Evolutionary conservation across 805 yeast genomes (phyloP).

Genomic region (Myxozyma kluyveri): DNA sequence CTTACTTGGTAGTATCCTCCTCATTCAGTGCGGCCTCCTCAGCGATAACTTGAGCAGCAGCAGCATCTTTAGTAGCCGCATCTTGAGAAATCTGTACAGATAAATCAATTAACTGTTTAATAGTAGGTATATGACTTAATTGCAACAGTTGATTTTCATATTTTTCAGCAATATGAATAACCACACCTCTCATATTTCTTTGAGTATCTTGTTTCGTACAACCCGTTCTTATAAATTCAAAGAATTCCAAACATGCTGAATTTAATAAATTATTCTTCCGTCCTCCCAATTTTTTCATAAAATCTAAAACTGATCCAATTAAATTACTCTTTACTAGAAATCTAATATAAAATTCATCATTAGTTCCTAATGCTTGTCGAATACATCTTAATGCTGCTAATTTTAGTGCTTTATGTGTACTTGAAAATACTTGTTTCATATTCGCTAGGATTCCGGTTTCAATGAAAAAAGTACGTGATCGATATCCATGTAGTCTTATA

Average conservation of each 20-base stretch:
- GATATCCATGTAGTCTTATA: constrained; percentile 58
- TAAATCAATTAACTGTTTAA: constrained; percentile 16
- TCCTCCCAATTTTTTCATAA: constrained; percentile 47
- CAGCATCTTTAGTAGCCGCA: constrained; percentile 1
- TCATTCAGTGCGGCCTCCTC: background rate
- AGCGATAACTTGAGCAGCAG: constrained; percentile 7
- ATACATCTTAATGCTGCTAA: constrained; percentile 64
- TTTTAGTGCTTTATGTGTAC: constrained; percentile 40
- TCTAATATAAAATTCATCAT: constrained; percentile 60
- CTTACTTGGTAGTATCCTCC: background rate
- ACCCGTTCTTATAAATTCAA: constrained; percentile 45
- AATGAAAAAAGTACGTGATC: constrained; percentile 61
- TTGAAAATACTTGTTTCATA: constrained; percentile 49
- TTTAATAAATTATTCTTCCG: constrained; percentile 61
- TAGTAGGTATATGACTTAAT: constrained; percentile 36
- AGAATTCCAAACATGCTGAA: constrained; percentile 71
- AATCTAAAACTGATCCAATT: constrained; percentile 48
- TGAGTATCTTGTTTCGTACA: constrained; percentile 21
- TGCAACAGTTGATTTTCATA: constrained; percentile 37
- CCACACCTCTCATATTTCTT: constrained; percentile 35
- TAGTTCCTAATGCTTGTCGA: constrained; percentile 57
- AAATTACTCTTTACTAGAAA: constrained; percentile 57
- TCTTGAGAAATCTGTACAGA: constrained; percentile 13
- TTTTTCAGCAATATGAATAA: constrained; percentile 37
- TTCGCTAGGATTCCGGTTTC: constrained; percentile 59